phyloP scores from a whole-genome alignment of 805 yeast genomes.

The Ogataea philodendri region DNA sequence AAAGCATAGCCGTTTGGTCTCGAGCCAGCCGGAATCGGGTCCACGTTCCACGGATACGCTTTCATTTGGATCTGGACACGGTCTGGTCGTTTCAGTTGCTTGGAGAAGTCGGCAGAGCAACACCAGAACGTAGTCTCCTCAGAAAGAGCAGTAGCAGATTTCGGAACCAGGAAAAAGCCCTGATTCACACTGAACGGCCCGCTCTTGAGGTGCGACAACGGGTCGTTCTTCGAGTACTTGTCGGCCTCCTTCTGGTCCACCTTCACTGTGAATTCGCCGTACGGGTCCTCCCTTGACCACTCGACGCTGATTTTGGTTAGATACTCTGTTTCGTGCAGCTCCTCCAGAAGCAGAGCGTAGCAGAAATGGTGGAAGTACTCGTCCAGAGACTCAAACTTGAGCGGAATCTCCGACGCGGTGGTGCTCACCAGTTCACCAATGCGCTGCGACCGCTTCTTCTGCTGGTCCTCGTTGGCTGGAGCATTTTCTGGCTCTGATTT shows the following conservation, averaged over 20 bases:
- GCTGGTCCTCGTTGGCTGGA: background rate
- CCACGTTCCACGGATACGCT: conserved; percentile 57
- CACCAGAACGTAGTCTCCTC: conserved; percentile 51
- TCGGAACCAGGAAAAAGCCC: conserved; percentile 49
- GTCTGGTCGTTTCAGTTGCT: conserved; percentile 11
- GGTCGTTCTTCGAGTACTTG: conserved; percentile 47
- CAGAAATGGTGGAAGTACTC: conserved; percentile 59
- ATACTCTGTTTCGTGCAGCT: conserved; percentile 47
- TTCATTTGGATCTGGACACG: conserved; percentile 44
- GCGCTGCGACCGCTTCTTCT: no score
- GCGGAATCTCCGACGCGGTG: conserved; percentile 20
- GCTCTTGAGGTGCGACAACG: conserved; percentile 51
- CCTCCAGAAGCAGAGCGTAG: conserved; percentile 62
- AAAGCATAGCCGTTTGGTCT: conserved; percentile 36
- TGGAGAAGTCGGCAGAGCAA: conserved; percentile 45
- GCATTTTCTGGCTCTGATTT: background rate
- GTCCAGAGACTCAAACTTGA: conserved; percentile 44
- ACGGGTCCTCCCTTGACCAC: conserved; percentile 37
- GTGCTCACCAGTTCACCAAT: conserved; percentile 21
- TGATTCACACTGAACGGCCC: conserved; percentile 60
- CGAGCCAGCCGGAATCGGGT: conserved; percentile 26
- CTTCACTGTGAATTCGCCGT: conserved; percentile 40
- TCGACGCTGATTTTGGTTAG: conserved; percentile 45
- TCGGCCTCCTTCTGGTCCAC: conserved; percentile 48
- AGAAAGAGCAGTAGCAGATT: conserved; percentile 40